Base-by-base conservation (phyloP, 306 rosid genomes). In the Cicer yamashitae region DNA sequence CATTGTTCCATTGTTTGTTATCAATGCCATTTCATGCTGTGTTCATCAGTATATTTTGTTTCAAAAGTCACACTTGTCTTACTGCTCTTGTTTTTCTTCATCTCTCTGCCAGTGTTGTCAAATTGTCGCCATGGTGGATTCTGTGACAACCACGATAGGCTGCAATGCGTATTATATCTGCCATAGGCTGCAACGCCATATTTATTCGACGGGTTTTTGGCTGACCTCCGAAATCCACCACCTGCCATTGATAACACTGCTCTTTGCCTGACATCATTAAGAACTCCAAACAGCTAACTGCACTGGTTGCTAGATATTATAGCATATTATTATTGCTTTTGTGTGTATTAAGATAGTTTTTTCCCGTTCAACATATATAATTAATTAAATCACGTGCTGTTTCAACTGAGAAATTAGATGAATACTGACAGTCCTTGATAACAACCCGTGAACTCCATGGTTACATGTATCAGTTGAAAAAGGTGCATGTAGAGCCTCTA, bases 231-330 rank as follows among this genome's bases (percentile, higher is more conserved):
- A 30, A 30, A 30, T 30, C 37, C 11, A 17, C 60, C 60, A 53
- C 18, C 17, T 46, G 51, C 51, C 14, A 46, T 10, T 46, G 51
- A 30, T 53, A 53, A 53, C 60, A 17, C 60, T 4, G 10, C 60
- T 53, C 41, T 48, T 50, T 78, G 34, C 73, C 44, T 75, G 52
- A 76, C 37, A 30, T 77, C 50, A 59, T 10, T 56, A 13, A 18
- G 14, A 77, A 58, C 20, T 25, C 22, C 71, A 25, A 17, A 58
- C 40, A 20, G 15, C 13, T 44, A 58, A 41, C 51, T 76, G 54
- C 58, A 66, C 59, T 75, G 39, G 22, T 14, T 48, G 37, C 46
- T 69, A 53, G 18, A 34, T 46, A 38, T 64, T 75, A 38, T 8
- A 8, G 43, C 38, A 64, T 75, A 41, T 53, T 50, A 1, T 64